Conservation (phyloP, 2,329 filamentous ascomycete genomes). For the Penicillium sclerotiorum region DNA sequence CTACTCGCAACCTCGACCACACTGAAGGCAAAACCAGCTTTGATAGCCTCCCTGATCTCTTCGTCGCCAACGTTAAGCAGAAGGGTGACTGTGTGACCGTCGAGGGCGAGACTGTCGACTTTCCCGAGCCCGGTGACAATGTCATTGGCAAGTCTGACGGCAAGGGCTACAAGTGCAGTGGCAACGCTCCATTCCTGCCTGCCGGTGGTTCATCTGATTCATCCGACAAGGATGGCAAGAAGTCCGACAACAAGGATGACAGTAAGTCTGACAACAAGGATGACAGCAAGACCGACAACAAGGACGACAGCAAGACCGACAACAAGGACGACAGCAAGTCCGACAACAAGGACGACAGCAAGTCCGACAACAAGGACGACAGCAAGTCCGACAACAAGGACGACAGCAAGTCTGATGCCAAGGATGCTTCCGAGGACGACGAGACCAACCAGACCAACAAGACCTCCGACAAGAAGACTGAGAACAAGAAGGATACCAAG, state of each 20-base stretch:
- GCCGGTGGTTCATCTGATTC: neutral
- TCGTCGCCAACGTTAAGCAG: conserved; percentile 68
- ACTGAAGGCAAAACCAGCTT: conserved; percentile 41
- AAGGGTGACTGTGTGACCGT: conserved; percentile 57
- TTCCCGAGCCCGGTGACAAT: conserved; percentile 66
- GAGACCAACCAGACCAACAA: conserved; percentile 16
- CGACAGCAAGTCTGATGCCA: neutral
- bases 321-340: conserved; percentile 8
- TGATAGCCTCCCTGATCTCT: conserved; percentile 65
- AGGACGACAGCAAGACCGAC: conserved; percentile 21
- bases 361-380: neutral
- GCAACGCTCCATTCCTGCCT: conserved; percentile 36
- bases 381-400: conserved; percentile 12
- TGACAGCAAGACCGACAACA: no score
- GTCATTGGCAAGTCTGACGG: conserved; percentile 43
- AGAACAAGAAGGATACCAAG: neutral
- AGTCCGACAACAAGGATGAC: conserved; percentile 15
- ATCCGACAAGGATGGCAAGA: neutral
- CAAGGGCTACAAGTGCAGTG: conserved; percentile 38
- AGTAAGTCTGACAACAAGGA: conserved; percentile 2
- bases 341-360: neutral
- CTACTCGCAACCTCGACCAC: neutral
- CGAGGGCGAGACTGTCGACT: conserved; percentile 62
- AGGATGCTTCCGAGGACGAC: no score
- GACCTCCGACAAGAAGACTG: neutral